Evolutionary conservation across 1,284 basidiomycete species (phyloP), one percentile per base, ranked within the genome.

Genomic region (Pseudozyma tsukubaensis): DNA sequence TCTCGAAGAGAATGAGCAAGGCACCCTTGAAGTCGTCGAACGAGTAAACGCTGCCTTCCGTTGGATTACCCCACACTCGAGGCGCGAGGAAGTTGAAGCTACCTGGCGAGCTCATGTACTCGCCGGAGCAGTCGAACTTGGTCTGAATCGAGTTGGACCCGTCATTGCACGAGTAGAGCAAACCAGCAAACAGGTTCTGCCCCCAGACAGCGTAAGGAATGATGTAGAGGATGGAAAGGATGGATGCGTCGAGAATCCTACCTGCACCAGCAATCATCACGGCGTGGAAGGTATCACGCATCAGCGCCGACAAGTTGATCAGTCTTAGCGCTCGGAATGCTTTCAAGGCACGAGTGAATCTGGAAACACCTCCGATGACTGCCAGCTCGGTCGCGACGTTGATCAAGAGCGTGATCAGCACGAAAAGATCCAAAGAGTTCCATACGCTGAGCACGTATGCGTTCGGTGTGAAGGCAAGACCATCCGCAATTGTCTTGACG

Each of bases 121-220:
- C 94, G 78, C 90, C 89, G 24, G 89, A 86, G 79, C 96, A 99
- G 36, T 91, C 88, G 9, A 81, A 80, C 36, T 90, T 88, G 4
- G 89, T 91, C 35, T 85, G 77, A 1, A 88, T 89, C 53, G 82
- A 85, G 16, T 62, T 83, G 32, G 70, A 62, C 0, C 50, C 54
- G 81, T 98, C 94, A 81, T 94, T 98, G 87, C 96, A 99, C 49
- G 87, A 85, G 84, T 92, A 94, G 85, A 96, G 90, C 64, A 91
- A 86, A 8, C 94, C 94, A 0, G 91, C 88, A 85, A 98, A 98
- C 82, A 98, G 92, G 80, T 96, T 97, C 64, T 94, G 89, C 6
- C 94, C 96, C 95, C 96, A 98, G 1, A 97, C 91, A 4, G 96
- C 95, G 82, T 94, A 98, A 0, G 96, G 96, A 73, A 99, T 93